phyloP scores from a whole-genome alignment of 1,284 basidiomycete genomes.

The Puccinia brachypodii region DNA sequence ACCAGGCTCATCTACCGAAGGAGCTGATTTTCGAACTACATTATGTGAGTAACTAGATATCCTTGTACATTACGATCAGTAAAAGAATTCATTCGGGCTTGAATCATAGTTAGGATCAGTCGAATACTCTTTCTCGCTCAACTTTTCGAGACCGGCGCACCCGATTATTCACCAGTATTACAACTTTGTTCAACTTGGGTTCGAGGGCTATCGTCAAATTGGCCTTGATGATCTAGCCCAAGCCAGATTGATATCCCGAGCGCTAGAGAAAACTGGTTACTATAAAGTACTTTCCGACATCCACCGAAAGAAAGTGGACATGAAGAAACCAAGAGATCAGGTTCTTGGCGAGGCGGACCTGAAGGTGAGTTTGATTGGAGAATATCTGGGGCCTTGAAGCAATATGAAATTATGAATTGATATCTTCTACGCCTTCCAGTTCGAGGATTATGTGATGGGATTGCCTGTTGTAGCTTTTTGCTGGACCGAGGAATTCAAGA shows the following conservation, averaged over 20 bases:
- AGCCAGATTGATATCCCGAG: slow-evolving; percentile 72
- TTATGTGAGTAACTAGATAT: slow-evolving; percentile 64
- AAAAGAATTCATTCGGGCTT: slow-evolving; percentile 1
- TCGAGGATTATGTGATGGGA: slow-evolving; percentile 70
- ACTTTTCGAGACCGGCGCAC: slow-evolving; percentile 87
- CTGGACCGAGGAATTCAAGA: slow-evolving; percentile 69
- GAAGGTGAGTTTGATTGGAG: neutral
- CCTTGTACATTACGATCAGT: slow-evolving; percentile 56
- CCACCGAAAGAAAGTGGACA: slow-evolving; percentile 56
- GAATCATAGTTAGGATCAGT: slow-evolving; percentile 60
- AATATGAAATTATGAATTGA: neutral
- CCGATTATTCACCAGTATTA: slow-evolving; percentile 91
- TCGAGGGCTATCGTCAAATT: slow-evolving; percentile 74
- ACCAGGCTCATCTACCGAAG: slow-evolving; percentile 68
- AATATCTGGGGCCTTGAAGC: neutral
- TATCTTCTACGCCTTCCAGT: neutral
- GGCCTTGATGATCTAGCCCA: slow-evolving; percentile 74
- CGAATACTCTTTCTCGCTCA: slow-evolving; percentile 80
- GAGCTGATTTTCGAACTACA: slow-evolving; percentile 92
- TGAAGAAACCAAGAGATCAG: slow-evolving; percentile 14
- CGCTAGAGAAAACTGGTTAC: slow-evolving; percentile 76
- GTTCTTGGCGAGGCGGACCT: neutral
- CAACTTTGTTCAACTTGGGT: slow-evolving; percentile 67
- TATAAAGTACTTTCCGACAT: slow-evolving; percentile 64
- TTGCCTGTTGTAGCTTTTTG: slow-evolving; percentile 89